Evolutionary conservation across 345 rosid genomes (phyloP).

Genomic region (Conringia planisiliqua): DNA sequence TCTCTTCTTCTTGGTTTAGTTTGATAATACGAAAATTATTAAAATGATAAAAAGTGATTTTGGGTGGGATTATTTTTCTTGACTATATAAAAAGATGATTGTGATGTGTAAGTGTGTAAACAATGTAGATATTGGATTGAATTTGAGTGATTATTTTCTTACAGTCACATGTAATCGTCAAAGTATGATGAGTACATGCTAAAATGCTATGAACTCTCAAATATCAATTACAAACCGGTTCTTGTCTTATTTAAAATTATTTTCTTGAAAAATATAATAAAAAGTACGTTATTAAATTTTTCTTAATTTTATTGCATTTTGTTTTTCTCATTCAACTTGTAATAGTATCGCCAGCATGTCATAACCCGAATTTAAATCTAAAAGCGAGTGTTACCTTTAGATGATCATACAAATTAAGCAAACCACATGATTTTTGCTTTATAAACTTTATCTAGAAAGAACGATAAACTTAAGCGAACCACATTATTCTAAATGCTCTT

Average conservation of each 20-base stretch:
- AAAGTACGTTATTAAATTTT: too few relatives aligned
- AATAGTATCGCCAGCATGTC: background rate
- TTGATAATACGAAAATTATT: constrained; percentile 26
- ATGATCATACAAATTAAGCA: too few relatives aligned
- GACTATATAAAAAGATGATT: background rate
- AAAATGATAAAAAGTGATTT: background rate
- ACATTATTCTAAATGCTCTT: background rate
- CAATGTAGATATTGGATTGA: background rate
- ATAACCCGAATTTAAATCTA: background rate
- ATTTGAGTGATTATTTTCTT: background rate
- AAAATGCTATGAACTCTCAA: background rate
- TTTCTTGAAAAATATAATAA: too few relatives aligned
- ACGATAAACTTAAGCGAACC: too few relatives aligned
- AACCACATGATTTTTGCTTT: too few relatives aligned
- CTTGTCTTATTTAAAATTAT: too few relatives aligned
- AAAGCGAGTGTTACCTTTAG: background rate
- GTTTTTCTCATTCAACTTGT: too few relatives aligned
- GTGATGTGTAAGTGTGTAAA: background rate
- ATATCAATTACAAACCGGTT: background rate
- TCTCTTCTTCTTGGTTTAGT: background rate
- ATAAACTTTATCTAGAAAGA: too few relatives aligned
- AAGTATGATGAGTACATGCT: background rate
- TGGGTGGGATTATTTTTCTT: constrained; percentile 8
- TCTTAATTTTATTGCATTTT: too few relatives aligned
- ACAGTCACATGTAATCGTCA: background rate